phyloP scores from a whole-genome alignment of 371 early-diverging fungal genomes.

The Syncephalastrum racemosum region DNA sequence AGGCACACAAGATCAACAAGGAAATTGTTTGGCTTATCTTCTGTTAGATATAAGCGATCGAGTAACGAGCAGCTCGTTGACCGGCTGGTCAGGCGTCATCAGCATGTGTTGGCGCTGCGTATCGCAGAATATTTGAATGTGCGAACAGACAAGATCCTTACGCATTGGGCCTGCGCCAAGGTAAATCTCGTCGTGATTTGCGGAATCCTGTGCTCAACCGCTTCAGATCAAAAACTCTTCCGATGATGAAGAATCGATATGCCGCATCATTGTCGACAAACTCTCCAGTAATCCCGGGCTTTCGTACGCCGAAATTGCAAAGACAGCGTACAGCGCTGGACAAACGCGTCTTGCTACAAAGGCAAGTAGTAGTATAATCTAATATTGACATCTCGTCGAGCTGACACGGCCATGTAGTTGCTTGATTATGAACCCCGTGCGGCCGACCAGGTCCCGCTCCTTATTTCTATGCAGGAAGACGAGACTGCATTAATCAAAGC shows the following conservation, averaged over 20 bases:
- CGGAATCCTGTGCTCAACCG: neutral
- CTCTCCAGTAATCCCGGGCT: conserved; percentile 70
- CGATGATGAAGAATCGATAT: conserved; percentile 86
- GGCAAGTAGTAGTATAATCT: conserved; percentile 39
- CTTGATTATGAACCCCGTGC: conserved; percentile 94
- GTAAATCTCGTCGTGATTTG: conserved; percentile 26
- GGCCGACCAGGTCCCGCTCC: conserved; percentile 90
- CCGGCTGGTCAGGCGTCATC: conserved; percentile 80
- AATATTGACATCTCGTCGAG: neutral
- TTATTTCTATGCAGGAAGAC: conserved; percentile 92
- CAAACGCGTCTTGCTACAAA: conserved; percentile 86
- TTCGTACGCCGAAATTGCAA: conserved; percentile 91
- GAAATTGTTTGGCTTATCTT: neutral
- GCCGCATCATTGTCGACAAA: conserved; percentile 77
- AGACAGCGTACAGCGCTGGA: conserved; percentile 86
- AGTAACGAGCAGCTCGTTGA: conserved; percentile 80
- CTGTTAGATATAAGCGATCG: conserved; percentile 66
- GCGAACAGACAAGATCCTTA: conserved; percentile 77
- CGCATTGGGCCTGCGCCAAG: conserved; percentile 97
- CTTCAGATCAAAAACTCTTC: conserved; percentile 74
- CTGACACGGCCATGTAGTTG: conserved; percentile 32
- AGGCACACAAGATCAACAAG: too few relatives aligned
- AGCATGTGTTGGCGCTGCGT: conserved; percentile 83
- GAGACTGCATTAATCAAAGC: conserved; percentile 87
- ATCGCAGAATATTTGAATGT: conserved; percentile 84